Percentiles rank a stretch among this genome's conserved stretches.
Conservation (phyloP, 2,329 filamentous ascomycete species). For the Colletotrichum orchidophilum region DNA sequence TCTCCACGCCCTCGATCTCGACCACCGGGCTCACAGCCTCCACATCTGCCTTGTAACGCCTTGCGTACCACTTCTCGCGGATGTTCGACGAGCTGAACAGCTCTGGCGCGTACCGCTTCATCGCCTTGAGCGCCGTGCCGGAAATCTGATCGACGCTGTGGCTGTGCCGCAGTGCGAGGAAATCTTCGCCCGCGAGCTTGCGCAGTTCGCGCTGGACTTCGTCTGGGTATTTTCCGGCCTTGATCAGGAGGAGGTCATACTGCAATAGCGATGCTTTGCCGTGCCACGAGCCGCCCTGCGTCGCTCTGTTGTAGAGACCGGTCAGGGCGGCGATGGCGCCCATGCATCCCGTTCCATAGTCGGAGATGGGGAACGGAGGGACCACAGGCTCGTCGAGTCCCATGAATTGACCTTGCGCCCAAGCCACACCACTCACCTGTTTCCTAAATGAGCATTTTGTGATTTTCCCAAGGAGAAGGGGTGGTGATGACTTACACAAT, state of each 20-base stretch:
- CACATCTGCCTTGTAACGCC: slow-evolving; percentile 51
- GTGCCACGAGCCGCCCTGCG: slow-evolving; percentile 71
- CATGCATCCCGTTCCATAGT: slow-evolving; percentile 78
- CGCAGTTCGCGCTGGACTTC: slow-evolving; percentile 62
- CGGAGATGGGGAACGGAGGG: slow-evolving; percentile 70
- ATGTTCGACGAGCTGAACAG: slow-evolving; percentile 60
- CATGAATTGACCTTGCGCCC: slow-evolving; percentile 71
- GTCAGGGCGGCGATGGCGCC: slow-evolving; percentile 73
- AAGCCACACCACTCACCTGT: slow-evolving; percentile 62
- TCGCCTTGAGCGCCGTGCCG: slow-evolving; percentile 63
- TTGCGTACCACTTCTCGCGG: slow-evolving; percentile 59
- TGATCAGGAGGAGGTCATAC: slow-evolving; percentile 73
- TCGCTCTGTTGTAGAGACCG: slow-evolving; percentile 70
- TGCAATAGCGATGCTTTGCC: slow-evolving; percentile 72
- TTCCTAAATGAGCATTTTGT: not conserved
- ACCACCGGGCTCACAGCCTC: slow-evolving; percentile 55
- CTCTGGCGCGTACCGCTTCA: slow-evolving; percentile 62
- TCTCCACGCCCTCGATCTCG: slow-evolving; percentile 52
- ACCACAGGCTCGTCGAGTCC: slow-evolving; percentile 70
- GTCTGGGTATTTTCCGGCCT: slow-evolving; percentile 64
- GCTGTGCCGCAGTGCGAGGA: slow-evolving; percentile 66
- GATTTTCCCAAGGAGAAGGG: not conserved
- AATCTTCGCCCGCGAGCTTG: slow-evolving; percentile 57
- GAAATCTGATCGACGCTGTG: slow-evolving; percentile 74
- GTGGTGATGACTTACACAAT: slow-evolving; percentile 56